A percentile compares a stretch with the other conserved stretches of the same genome.
These are phyloP conservation scores for Ensete ventricosum DNA, from an alignment of 176 grass and related monocot species.

Conservation along the genomic window DNA sequence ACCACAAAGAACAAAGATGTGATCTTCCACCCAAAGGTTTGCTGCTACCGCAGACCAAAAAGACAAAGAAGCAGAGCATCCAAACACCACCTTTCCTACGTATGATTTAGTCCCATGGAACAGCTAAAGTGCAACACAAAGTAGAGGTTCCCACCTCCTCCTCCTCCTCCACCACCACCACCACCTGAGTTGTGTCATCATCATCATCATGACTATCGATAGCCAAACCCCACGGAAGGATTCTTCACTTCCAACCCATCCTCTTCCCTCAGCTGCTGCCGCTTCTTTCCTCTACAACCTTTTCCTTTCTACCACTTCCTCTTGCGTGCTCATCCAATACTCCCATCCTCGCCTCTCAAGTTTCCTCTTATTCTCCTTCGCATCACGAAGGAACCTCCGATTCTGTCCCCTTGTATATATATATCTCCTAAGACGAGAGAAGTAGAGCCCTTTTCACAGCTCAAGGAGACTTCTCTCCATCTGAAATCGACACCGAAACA, in stretches of 20 bases:
- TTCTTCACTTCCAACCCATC: slow-evolving; percentile 24
- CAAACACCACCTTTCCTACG: background rate
- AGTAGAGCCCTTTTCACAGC: slow-evolving; percentile 31
- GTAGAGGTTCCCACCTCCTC: slow-evolving; percentile 24
- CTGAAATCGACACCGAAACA: background rate
- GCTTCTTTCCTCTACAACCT: slow-evolving; percentile 40
- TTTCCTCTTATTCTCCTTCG: slow-evolving; percentile 63
- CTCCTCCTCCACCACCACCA: slow-evolving; percentile 1
- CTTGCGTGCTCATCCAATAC: slow-evolving; percentile 50
- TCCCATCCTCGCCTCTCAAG: slow-evolving; percentile 59
- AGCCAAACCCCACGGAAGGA: slow-evolving; percentile 11
- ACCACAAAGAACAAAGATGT: background rate
- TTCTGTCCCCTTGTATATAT: slow-evolving; percentile 35
- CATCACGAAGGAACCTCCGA: slow-evolving; percentile 35
- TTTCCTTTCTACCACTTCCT: slow-evolving; percentile 5
- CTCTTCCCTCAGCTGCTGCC: background rate
- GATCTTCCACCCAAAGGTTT: background rate
- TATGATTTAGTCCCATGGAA: slow-evolving; percentile 15
- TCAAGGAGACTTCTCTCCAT: background rate
- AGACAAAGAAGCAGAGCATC: background rate
- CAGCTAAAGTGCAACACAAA: slow-evolving; percentile 22
- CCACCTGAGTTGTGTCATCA: background rate
- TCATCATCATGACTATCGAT: slow-evolving; percentile 25
- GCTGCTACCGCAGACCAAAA: background rate
- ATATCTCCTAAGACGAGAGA: slow-evolving; percentile 10